Evolutionary conservation across 2,329 filamentous ascomycete genomes (phyloP), one percentile per base, ranked within the genome.

Genomic region (Xylariomycetidae sp.): DNA sequence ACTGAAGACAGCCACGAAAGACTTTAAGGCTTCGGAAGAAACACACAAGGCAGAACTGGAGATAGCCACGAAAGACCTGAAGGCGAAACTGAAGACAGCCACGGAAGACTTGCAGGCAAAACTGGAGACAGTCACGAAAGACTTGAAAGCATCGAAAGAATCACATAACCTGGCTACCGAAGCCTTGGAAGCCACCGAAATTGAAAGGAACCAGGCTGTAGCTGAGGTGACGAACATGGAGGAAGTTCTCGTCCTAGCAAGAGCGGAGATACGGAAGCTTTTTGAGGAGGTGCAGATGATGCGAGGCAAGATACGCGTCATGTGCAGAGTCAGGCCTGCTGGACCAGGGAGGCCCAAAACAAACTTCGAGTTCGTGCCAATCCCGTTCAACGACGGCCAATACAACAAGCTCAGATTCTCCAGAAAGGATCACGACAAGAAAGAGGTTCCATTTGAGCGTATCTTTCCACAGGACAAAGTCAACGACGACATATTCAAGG

Each of bases 201-300:
- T n/a, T n/a, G n/a, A n/a, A n/a, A n/a, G n/a, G n/a, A n/a, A n/a
- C n/a, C n/a, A n/a, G n/a, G n/a, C n/a, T n/a, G n/a, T n/a, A n/a
- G n/a, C n/a, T n/a, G n/a, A n/a, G n/a, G n/a, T n/a, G n/a, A n/a
- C n/a, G n/a, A n/a, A n/a, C n/a, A n/a, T n/a, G n/a, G n/a, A n/a
- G n/a, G n/a, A 38, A n/a, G 48, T 42, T 7, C 34, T 49, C 2
- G 12, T 35, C 3, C 16, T 34, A 9, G 45, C 47, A 22, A 43
- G 49, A 15, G 16, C 29, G 0, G 68, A 94, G 32, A 77, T 90
- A n/a, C 75, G 89, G 9, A 85, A 90, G 44, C 72, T 98, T 0
- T 94, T 95, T 67, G 95, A 95, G 61, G 89, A 94, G 56, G 88
- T 96, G 31, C 87, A 96, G 56, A 89, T 95, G 53, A 75, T 96